These are phyloP conservation scores for Tuber indicum DNA, from an alignment of 495 filamentous ascomycete species.

Conservation along the genomic window DNA sequence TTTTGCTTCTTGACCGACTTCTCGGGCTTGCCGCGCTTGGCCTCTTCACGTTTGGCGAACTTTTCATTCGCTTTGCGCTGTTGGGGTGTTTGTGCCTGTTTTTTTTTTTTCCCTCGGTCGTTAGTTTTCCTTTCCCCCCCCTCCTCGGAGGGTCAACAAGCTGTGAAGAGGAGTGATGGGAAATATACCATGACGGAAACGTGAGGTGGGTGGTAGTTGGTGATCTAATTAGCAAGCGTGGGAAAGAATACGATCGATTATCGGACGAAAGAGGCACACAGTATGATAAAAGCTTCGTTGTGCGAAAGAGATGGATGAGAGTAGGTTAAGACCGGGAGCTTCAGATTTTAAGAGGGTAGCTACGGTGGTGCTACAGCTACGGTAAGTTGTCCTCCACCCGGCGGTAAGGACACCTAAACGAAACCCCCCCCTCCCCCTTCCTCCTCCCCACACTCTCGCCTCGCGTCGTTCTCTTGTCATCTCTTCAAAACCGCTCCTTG, in stretches of 20 bases:
- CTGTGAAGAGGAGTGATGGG: not conserved
- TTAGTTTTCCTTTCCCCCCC: not conserved
- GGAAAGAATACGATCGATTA: not conserved
- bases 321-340: not conserved
- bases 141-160: not conserved
- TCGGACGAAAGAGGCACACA: not conserved
- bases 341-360: not conserved
- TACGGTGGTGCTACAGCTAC: not conserved
- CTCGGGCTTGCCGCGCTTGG: conserved; percentile 75
- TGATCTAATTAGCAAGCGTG: not conserved
- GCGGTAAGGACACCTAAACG: not conserved
- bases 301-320: not conserved
- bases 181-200: not conserved
- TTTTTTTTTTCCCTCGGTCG: not conserved
- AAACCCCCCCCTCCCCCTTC: too few species aligned
- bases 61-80: conserved; percentile 83
- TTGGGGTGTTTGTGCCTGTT: conserved; percentile 74
- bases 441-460: too few species aligned
- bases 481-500: not conserved
- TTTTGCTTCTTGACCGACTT: conserved; percentile 58
- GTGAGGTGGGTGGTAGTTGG: not conserved
- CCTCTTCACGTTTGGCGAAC: conserved; percentile 70
- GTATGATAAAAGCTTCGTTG: not conserved
- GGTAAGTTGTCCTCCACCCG: not conserved
- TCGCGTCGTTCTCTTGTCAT: not conserved